Evolutionary conservation across 2,329 filamentous ascomycete genomes (phyloP).

Genomic region (Colletotrichum graminicola): DNA sequence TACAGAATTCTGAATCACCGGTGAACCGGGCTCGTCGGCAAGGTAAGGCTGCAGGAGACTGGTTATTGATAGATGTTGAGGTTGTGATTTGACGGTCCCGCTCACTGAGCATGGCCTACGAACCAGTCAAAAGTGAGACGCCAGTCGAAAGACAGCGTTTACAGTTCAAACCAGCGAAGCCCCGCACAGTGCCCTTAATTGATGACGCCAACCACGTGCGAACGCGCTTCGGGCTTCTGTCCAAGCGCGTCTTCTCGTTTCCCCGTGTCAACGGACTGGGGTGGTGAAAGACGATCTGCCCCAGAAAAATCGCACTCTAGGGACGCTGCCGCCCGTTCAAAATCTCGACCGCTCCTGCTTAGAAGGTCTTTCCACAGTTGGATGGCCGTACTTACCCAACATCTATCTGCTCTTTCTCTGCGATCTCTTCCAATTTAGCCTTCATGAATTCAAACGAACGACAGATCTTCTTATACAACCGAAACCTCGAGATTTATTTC

Average conservation of each 20-base stretch:
- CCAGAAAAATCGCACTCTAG: slow-evolving; percentile 40
- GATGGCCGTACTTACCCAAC: slow-evolving; percentile 12
- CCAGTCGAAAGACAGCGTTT: slow-evolving; percentile 27
- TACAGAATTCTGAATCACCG: not conserved
- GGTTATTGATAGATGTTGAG: slow-evolving; percentile 6
- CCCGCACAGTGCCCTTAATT: slow-evolving; percentile 30
- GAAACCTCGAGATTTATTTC: slow-evolving; percentile 1
- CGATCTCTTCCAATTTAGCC: not conserved
- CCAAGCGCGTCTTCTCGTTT: slow-evolving; percentile 35
- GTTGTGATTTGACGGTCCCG: slow-evolving; percentile 12
- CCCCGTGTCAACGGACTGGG: slow-evolving; percentile 39
- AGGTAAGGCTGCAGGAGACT: not conserved
- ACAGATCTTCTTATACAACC: not conserved
- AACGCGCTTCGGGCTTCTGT: slow-evolving; percentile 33
- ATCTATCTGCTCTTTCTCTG: slow-evolving; percentile 1
- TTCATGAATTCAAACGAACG: not conserved
- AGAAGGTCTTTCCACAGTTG: slow-evolving; percentile 11
- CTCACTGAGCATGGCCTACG: slow-evolving; percentile 14
- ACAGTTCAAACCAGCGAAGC: slow-evolving; percentile 8
- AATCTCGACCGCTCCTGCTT: slow-evolving; percentile 37
- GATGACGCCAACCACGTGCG: slow-evolving; percentile 41
- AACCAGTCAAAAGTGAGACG: slow-evolving; percentile 21
- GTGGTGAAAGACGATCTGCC: slow-evolving; percentile 23
- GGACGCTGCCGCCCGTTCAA: slow-evolving; percentile 23
- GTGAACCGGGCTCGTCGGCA: not conserved